Conservation (phyloP, 228 moss, liverwort and hornwort species). For the Sphagnum fallax region DNA sequence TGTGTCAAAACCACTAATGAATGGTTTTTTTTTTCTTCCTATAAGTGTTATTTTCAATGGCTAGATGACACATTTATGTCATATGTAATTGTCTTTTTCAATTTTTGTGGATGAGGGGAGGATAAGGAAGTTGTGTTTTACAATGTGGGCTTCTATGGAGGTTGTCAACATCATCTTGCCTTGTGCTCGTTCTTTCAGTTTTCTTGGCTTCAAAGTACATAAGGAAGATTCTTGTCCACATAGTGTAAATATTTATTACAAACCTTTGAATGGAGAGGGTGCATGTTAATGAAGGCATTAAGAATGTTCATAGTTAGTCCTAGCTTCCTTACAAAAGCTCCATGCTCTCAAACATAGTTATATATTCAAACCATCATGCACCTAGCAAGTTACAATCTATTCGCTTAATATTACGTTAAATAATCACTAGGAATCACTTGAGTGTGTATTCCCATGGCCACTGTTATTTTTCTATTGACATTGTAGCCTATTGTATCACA, state of each 20-base stretch:
- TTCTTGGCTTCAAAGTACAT: background rate
- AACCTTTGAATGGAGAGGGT: background rate
- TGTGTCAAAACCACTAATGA: background rate
- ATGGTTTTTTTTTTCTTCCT: background rate
- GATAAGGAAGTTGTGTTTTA: too few relatives aligned
- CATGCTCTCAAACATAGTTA: slow-evolving; percentile 47
- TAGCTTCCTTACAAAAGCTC: slow-evolving; percentile 34
- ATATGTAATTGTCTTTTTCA: background rate
- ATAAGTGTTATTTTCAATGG: slow-evolving; percentile 6
- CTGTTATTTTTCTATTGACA: too few relatives aligned
- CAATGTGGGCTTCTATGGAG: too few relatives aligned
- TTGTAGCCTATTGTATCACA: too few relatives aligned
- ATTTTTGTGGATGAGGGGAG: background rate
- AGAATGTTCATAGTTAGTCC: slow-evolving; percentile 32
- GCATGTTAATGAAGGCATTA: slow-evolving; percentile 43
- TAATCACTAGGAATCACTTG: too few relatives aligned
- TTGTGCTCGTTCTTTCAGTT: background rate
- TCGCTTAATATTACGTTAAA: slow-evolving; percentile 26
- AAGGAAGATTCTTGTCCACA: background rate
- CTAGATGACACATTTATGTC: slow-evolving; percentile 1
- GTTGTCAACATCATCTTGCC: background rate
- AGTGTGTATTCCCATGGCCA: too few relatives aligned
- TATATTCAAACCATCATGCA: slow-evolving; percentile 41
- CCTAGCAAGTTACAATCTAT: slow-evolving; percentile 73
- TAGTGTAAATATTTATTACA: background rate